These are phyloP conservation scores for Calocera cornea DNA, from an alignment of 768 basidiomycete genomes.

Conservation along the genomic window DNA sequence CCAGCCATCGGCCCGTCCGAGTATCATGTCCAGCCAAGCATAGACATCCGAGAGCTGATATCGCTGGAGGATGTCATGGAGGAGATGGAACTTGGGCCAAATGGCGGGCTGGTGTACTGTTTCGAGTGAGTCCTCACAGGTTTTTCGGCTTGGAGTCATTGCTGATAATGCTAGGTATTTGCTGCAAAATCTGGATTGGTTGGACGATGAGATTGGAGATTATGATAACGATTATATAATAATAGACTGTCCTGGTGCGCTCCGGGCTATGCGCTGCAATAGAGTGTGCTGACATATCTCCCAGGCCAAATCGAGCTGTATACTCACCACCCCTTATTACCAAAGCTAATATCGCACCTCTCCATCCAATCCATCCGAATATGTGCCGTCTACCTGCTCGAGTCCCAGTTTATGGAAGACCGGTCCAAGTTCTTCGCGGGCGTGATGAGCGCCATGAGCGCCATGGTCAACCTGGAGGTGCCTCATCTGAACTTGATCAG, in stretches of 20 bases:
- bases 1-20: constrained; percentile 77
- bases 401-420: constrained; percentile 99
- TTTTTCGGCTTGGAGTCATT: constrained; percentile 25
- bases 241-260: constrained; percentile 75
- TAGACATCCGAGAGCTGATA: constrained; percentile 89
- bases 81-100: constrained; percentile 89
- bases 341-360: constrained; percentile 68
- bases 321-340: constrained; percentile 94
- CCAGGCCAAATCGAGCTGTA: constrained; percentile 95
- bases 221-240: constrained; percentile 94
- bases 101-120: constrained; percentile 93
- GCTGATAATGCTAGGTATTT: constrained; percentile 53
- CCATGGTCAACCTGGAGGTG: constrained; percentile 95
- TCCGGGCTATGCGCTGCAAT: neutral
- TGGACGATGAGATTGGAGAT: constrained; percentile 87
- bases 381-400: constrained; percentile 85
- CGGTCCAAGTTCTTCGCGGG: constrained; percentile 97
- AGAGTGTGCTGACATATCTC: neutral
- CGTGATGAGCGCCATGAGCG: constrained; percentile 94
- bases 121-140: constrained; percentile 73
- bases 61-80: constrained; percentile 91
- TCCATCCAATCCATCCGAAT: constrained; percentile 65
- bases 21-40: constrained; percentile 82
- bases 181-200: constrained; percentile 94
- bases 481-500: constrained; percentile 98